phyloP scores from a whole-genome alignment of 345 rosid species.

The Capsella bursapastoris region DNA sequence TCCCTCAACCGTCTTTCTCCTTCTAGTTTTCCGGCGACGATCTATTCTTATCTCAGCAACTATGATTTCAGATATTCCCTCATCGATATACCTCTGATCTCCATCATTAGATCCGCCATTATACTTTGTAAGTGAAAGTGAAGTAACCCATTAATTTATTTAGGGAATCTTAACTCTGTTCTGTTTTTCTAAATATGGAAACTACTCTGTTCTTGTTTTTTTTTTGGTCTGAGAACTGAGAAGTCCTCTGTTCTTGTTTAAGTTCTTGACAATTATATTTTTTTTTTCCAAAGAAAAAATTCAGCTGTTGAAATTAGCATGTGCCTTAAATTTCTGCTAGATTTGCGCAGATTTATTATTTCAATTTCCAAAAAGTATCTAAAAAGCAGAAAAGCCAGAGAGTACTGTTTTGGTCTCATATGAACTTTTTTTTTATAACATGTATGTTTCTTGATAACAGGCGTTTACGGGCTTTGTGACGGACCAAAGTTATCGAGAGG shows the following conservation, averaged over 20 bases:
- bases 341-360: background rate
- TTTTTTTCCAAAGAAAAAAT: background rate
- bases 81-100: constrained; percentile 81
- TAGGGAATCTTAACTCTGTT: background rate
- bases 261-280: background rate
- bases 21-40: constrained; percentile 27
- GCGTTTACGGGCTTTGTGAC: constrained; percentile 86
- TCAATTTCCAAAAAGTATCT: background rate
- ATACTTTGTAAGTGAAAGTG: constrained; percentile 82
- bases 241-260: constrained; percentile 29
- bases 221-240: background rate
- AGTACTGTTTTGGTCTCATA: constrained; percentile 20
- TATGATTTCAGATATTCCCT: constrained; percentile 80
- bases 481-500: constrained; percentile 82
- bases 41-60: constrained; percentile 44
- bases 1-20: constrained; percentile 32
- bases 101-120: constrained; percentile 78
- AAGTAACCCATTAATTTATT: background rate
- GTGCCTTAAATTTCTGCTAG: background rate
- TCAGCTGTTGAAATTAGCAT: background rate
- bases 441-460: constrained; percentile 35
- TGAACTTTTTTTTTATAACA: background rate
- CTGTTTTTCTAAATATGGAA: background rate
- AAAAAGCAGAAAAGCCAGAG: constrained; percentile 1
- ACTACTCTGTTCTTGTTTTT: constrained; percentile 27